A percentile compares a stretch with the other conserved stretches of the same genome.
phyloP scores from a whole-genome alignment of 1,139 yeast species.

The Arxiozyma telluris region DNA sequence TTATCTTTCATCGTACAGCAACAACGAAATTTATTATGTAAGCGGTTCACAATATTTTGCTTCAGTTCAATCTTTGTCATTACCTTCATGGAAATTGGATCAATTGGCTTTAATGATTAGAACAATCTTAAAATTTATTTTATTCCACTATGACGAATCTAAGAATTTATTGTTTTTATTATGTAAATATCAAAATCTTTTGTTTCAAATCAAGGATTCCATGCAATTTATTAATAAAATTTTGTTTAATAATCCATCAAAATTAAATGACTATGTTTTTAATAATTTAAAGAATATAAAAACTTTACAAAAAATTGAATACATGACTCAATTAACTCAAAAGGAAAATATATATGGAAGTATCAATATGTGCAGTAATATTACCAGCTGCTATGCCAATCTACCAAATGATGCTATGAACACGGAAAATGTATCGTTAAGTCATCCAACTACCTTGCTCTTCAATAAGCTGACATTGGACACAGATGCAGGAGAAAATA shows the following conservation, averaged over 20 bases:
- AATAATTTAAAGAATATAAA: not conserved
- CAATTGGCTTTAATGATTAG: slow-evolving; percentile 50
- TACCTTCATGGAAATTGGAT: slow-evolving; percentile 33
- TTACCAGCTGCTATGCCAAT: not conserved
- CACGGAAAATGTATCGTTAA: not conserved
- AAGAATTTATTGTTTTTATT: slow-evolving; percentile 47
- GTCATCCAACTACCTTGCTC: not conserved
- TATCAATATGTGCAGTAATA: not conserved
- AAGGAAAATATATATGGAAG: not conserved
- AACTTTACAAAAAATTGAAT: not conserved
- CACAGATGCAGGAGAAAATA: not conserved
- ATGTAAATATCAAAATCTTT: slow-evolving; percentile 37
- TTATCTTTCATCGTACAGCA: slow-evolving; percentile 20
- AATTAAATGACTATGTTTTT: slow-evolving; percentile 1
- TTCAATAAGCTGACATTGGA: not conserved
- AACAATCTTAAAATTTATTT: slow-evolving; percentile 43
- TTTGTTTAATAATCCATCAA: slow-evolving; percentile 1
- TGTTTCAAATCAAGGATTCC: slow-evolving; percentile 22
- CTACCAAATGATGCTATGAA: not conserved
- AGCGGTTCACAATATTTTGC: not conserved
- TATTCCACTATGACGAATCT: slow-evolving; percentile 43
- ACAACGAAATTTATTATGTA: slow-evolving; percentile 4
- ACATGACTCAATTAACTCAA: slow-evolving; percentile 2
- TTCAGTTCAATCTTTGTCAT: slow-evolving; percentile 5
- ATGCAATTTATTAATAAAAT: slow-evolving; percentile 22